Percentiles rank a stretch among this genome's conserved stretches.
Conservation (phyloP, 768 basidiomycete species). For the Exsudoporus frostii region DNA sequence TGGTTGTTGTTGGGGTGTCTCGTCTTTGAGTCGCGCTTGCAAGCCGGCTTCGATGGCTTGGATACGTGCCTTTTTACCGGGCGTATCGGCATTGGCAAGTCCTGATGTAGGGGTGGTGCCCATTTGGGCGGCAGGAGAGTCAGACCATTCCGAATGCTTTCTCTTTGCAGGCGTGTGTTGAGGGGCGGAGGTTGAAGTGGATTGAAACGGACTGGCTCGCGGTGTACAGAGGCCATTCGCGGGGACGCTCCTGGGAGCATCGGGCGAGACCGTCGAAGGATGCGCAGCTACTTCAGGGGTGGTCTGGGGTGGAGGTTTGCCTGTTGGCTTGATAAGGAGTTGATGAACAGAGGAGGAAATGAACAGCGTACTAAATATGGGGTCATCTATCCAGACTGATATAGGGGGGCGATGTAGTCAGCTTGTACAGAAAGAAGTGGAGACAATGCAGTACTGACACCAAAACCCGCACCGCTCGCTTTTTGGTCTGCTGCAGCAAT, state of each 20-base stretch:
- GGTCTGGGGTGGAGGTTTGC: background rate
- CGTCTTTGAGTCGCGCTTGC: background rate
- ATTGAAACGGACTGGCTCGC: background rate
- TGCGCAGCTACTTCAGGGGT: background rate
- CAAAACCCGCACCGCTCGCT: constrained; percentile 31
- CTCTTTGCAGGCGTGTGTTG: constrained; percentile 8
- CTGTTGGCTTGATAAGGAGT: constrained; percentile 1
- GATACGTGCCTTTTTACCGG: constrained; percentile 1
- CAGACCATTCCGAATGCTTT: background rate
- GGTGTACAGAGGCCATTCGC: background rate
- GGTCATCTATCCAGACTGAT: constrained; percentile 35
- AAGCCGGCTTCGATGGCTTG: constrained; percentile 15
- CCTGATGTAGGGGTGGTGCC: background rate
- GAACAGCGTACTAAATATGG: constrained; percentile 9
- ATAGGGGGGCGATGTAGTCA: background rate
- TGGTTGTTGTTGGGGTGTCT: background rate
- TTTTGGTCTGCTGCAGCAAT: constrained; percentile 30
- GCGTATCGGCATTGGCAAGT: background rate
- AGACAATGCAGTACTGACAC: constrained; percentile 25
- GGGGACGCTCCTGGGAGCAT: background rate
- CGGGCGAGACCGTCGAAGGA: background rate
- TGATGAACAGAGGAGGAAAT: background rate
- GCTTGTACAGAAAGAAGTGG: background rate
- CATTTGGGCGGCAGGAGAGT: background rate
- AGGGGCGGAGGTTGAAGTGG: background rate